Evolutionary conservation across 1,284 basidiomycete genomes (phyloP), one percentile per base, ranked within the genome.

Genomic region (Ustilago curta): DNA sequence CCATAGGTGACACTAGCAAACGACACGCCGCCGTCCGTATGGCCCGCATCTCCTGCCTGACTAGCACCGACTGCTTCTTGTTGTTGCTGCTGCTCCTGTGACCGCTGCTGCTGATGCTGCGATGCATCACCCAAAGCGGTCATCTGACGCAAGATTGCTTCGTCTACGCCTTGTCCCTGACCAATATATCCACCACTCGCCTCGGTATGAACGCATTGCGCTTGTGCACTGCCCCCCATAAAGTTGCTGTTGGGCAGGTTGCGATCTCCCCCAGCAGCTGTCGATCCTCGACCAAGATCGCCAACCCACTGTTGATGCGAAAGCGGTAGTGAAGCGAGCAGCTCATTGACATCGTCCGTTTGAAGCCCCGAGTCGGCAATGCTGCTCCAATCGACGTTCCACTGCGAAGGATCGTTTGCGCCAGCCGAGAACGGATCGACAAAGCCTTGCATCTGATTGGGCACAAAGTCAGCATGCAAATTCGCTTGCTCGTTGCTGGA

Each of bases 281-380:
- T 55, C 3, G 55, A 19, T 11, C 54, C 63, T 31, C 65, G 77
- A 29, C 70, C 70, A 3, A 78, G 58, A 45, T 78, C 78, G 23
- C 74, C 71, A 5, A 74, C 70, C 77, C 77, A 80, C 8, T 60
- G 68, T 40, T 70, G 75, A 37, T 80, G 78, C 11, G 74, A 72
- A 16, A 76, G 54, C 12, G 73, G 73, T 45, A 72, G 39, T 8
- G 71, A 70, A 19, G 74, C 70, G 23, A 77, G 62, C 37, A 73
- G 47, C 39, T 51, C 45, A 16, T 59, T 56, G 43, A 67, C 54
- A 4, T 63, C 63, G 19, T 73, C 59, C 18, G 23, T 32, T 18
- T 65, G 65, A 18, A 67, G 59, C 18, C 59, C 61, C 1, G 65
- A 53, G 16, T 61, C 76, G n/a, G 64, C 58, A 14, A 66, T 56